Evolutionary conservation across 495 filamentous ascomycete species (phyloP), one percentile per base, ranked within the genome.

Genomic region (Neurospora sp.): DNA sequence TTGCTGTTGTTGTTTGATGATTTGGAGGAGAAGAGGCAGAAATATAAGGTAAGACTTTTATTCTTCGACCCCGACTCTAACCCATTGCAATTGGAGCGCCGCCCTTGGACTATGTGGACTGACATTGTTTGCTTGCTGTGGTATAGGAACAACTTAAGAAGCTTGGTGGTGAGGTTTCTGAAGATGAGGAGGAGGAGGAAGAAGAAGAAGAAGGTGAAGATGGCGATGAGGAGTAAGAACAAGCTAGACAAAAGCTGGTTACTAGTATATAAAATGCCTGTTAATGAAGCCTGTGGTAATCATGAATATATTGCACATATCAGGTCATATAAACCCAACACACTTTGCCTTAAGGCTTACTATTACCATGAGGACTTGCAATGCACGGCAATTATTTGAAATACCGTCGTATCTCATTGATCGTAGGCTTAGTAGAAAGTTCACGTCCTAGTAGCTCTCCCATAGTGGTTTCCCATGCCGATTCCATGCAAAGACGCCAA

Each of bases 1-100:
- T 83, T 97, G 75, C 82, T 97, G 44, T 92, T 96, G 84, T 90
- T 97, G 40, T 91, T 97, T 79, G 91, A 88, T n/a, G 93, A 97
- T 76, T 75, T 96, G n/a, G 93, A 97, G 80, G 91, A 94, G 69
- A 96, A 95, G 84, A 85, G 90, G 73, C 84, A 86, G 10, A 88
- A 88, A 72, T 94, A 96, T 77, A 96, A 94, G 88, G 92, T 93
- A 84, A 77, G 85, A 8, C 9, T 40, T 10, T 10, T 40, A 1
- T 10, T 40, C 39, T 40, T 40, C 39, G 39, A 10, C 40, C 40
- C 40, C 4, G 12, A 40, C 9, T 40, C 35, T 40, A 40, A 40
- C 4, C 40, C 9, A 3, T 12, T 40, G 40, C 40, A 12, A 10
- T 4, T 40, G 40, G 40, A 40, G 40, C 12, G 40, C 12, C 9